Evolutionary conservation across 176 grass and related monocot genomes (phyloP).

Genomic region (Typha latifolia): DNA sequence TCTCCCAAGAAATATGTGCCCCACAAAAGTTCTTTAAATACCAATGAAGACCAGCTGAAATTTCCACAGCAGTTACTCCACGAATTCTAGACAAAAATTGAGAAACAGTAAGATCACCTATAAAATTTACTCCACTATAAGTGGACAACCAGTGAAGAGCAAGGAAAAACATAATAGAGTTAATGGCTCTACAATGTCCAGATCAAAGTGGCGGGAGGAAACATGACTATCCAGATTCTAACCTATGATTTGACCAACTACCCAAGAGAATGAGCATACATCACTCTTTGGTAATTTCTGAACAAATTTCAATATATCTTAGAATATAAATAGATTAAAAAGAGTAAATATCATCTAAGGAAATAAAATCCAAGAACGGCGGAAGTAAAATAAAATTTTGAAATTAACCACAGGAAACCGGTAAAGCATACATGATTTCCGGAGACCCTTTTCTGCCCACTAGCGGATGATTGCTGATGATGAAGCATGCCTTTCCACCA

Average conservation of each 20-base stretch:
- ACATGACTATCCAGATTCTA: no score
- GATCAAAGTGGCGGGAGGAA: no score
- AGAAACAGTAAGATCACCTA: background rate
- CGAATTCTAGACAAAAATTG: slow-evolving; percentile 39
- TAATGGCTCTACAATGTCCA: no score
- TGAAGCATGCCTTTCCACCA: slow-evolving; percentile 50
- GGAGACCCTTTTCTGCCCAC: slow-evolving; percentile 35
- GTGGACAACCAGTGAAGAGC: background rate
- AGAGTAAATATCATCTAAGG: no score
- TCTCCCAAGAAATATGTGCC: slow-evolving; percentile 58
- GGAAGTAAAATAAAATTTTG: background rate
- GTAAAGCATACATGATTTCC: slow-evolving; percentile 36
- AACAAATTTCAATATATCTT: background rate
- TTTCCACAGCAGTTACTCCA: slow-evolving; percentile 50
- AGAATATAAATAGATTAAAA: background rate
- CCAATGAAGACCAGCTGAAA: slow-evolving; percentile 69
- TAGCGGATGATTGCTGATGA: slow-evolving; percentile 39
- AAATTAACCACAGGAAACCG: background rate
- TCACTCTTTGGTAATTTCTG: background rate
- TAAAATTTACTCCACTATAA: background rate
- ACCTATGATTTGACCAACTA: no score
- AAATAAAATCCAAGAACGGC: no score
- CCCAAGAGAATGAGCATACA: no score
- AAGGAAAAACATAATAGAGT: background rate
- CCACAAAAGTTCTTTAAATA: slow-evolving; percentile 53